Conservation (phyloP, 139 green algal genomes). For the Coelastrella sp. region DNA sequence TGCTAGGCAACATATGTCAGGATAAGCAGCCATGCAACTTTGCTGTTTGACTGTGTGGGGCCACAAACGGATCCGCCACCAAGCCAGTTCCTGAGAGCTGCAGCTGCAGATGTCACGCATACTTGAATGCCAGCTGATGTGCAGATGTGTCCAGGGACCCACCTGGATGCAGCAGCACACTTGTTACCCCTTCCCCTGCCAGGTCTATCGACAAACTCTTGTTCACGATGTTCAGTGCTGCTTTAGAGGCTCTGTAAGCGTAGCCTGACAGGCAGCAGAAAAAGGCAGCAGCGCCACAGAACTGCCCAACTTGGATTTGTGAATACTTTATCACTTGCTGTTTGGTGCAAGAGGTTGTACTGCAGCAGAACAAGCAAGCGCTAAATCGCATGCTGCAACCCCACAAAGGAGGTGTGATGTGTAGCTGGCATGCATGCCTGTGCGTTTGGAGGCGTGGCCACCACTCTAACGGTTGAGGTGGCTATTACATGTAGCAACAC, state of each 20-base stretch:
- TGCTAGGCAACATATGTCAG: no score
- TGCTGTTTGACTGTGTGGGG: background rate
- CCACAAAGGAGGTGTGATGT: no score
- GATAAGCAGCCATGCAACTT: background rate
- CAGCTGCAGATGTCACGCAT: background rate
- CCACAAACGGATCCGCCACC: background rate
- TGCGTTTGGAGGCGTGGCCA: no score
- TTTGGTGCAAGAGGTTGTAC: no score
- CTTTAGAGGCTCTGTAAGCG: conserved; percentile 77
- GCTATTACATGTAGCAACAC: no score
- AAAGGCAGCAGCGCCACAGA: background rate
- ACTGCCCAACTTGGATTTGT: no score
- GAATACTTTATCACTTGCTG: no score
- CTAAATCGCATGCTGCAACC: no score
- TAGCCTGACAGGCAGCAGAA: conserved; percentile 42
- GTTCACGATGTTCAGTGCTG: conserved; percentile 80
- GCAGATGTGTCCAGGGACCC: background rate
- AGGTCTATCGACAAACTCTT: conserved; percentile 80
- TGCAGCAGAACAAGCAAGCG: no score
- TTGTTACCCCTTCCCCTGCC: conserved; percentile 50
- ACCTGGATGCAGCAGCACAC: conserved; percentile 74
- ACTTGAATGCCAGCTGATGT: background rate
- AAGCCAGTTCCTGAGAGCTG: background rate
- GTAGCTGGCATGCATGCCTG: no score
- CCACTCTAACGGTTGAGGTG: no score